Evolutionary conservation across 2,329 filamentous ascomycete genomes (phyloP).

Genomic region (Lachnellula occidentalis): DNA sequence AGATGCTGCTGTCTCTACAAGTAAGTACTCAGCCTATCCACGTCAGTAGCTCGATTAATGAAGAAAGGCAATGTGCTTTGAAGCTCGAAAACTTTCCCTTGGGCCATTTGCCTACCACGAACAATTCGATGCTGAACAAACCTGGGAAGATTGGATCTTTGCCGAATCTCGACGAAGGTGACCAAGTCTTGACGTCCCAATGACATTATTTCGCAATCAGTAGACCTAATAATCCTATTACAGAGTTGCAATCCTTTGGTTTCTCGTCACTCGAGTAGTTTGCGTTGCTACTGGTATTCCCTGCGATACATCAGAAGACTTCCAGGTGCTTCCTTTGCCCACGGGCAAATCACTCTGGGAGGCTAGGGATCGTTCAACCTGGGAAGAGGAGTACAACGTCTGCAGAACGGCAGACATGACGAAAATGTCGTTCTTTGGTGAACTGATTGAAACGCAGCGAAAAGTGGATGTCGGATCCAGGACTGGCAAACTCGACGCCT

Average conservation of each 20-base stretch:
- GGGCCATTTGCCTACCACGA: neutral
- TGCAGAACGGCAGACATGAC: neutral
- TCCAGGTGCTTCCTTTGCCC: slow-evolving; percentile 4
- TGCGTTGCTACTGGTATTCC: slow-evolving; percentile 3
- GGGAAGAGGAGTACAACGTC: slow-evolving; percentile 7
- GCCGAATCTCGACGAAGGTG: slow-evolving; percentile 9
- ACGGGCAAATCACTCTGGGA: slow-evolving; percentile 7
- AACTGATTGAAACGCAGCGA: slow-evolving; percentile 4
- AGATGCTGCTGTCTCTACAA: slow-evolving; percentile 1
- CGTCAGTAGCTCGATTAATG: neutral
- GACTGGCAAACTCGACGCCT: slow-evolving; percentile 2
- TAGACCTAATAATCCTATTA: neutral
- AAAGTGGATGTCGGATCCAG: neutral
- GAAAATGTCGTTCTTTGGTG: neutral
- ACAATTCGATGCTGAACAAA: neutral
- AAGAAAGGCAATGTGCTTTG: neutral
- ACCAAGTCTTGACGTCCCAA: neutral
- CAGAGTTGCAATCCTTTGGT: slow-evolving; percentile 7
- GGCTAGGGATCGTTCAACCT: neutral
- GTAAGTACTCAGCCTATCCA: neutral
- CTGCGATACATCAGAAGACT: neutral
- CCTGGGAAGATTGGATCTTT: slow-evolving; percentile 12
- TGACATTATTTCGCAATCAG: neutral
- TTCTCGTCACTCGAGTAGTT: slow-evolving; percentile 6
- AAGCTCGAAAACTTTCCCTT: neutral